Percentiles rank a stretch among this genome's conserved stretches.
phyloP scores from a whole-genome alignment of 768 basidiomycete genomes.

The Tulasnella sp. region DNA sequence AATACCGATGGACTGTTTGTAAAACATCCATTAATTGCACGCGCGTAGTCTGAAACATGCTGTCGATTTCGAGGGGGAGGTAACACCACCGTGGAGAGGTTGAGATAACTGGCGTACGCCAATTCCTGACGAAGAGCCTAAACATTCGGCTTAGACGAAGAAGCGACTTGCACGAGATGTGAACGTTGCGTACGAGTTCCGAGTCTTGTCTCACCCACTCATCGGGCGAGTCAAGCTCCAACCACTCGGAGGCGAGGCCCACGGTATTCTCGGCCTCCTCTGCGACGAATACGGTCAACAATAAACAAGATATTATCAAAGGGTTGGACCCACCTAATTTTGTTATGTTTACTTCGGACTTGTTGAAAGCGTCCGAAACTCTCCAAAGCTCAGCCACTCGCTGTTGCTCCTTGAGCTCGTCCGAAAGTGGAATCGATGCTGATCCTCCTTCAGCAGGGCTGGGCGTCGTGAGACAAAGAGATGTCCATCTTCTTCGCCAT shows the following conservation, averaged over 20 bases:
- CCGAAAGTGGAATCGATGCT: slow-evolving; percentile 14
- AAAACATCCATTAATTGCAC: slow-evolving; percentile 68
- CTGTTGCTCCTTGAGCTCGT: slow-evolving; percentile 43
- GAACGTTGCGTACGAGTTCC: slow-evolving; percentile 63
- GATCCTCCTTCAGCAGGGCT: neutral
- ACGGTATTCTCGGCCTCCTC: slow-evolving; percentile 70
- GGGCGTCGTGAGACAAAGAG: slow-evolving; percentile 59
- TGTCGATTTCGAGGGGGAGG: slow-evolving; percentile 80
- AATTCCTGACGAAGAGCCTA: slow-evolving; percentile 92
- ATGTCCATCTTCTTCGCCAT: slow-evolving; percentile 83
- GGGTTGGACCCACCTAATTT: slow-evolving; percentile 51
- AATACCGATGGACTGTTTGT: slow-evolving; percentile 55
- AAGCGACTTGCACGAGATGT: neutral
- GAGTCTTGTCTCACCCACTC: slow-evolving; percentile 94
- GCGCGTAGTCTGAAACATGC: slow-evolving; percentile 86
- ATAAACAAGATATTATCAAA: slow-evolving; percentile 18
- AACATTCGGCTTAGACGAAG: neutral
- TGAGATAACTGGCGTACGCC: slow-evolving; percentile 86
- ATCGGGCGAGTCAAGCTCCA: slow-evolving; percentile 86
- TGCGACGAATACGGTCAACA: slow-evolving; percentile 29
- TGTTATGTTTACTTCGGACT: slow-evolving; percentile 83
- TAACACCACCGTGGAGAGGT: slow-evolving; percentile 74
- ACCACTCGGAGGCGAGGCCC: slow-evolving; percentile 83
- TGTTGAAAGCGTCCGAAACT: slow-evolving; percentile 63
- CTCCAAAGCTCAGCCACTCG: slow-evolving; percentile 81